These are phyloP conservation scores for Trichomonas tenax DNA, from an alignment of 208 protist genomes.

Conservation along the genomic window DNA sequence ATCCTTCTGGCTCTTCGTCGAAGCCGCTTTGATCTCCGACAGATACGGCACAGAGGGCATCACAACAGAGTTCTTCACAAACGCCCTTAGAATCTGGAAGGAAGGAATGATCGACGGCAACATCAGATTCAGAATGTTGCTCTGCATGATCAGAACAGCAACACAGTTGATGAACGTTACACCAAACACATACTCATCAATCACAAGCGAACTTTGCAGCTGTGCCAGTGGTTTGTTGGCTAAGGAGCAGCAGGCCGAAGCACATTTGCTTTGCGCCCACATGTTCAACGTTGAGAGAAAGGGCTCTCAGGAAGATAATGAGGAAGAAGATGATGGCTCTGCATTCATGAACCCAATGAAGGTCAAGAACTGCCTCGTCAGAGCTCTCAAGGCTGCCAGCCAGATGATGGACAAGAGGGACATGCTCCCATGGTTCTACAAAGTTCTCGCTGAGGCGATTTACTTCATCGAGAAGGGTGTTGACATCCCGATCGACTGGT, in stretches of 20 bases:
- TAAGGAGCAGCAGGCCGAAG: constrained; percentile 2
- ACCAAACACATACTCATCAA: background rate
- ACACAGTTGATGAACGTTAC: background rate
- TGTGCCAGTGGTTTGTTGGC: background rate
- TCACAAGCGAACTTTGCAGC: background rate
- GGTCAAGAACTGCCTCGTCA: constrained; percentile 3
- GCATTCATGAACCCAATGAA: background rate
- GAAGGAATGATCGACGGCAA: background rate
- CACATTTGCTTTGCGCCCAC: background rate
- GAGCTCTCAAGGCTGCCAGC: background rate
- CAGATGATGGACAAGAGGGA: background rate
- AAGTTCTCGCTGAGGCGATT: background rate
- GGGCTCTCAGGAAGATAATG: background rate
- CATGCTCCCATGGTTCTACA: background rate
- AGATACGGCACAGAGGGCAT: background rate
- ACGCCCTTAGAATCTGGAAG: background rate
- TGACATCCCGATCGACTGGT: background rate
- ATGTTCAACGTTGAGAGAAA: background rate
- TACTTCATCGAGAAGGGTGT: constrained; percentile 23
- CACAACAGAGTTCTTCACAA: background rate
- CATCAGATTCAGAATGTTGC: background rate
- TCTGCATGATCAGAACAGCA: background rate
- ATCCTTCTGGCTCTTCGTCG: background rate
- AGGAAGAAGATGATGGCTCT: background rate
- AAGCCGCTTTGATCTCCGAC: background rate